Percentiles rank a stretch among this genome's conserved stretches.
These are phyloP conservation scores for Phytopythium delawarense DNA, from an alignment of 352 stramenopile genomes.

Conservation along the genomic window DNA sequence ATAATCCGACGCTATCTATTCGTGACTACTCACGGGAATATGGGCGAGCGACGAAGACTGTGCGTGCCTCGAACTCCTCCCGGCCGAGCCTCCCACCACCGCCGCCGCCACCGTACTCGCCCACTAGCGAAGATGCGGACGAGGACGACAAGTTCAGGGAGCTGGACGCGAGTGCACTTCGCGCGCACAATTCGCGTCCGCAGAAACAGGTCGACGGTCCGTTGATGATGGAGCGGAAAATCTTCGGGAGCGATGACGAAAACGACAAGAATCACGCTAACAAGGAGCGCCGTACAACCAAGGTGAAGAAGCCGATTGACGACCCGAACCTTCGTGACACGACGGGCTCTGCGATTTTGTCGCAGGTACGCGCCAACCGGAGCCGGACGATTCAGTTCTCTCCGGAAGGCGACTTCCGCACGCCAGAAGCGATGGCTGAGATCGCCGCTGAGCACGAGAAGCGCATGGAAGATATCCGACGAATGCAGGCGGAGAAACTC, in stretches of 20 bases:
- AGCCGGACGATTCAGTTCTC: slow-evolving; percentile 34
- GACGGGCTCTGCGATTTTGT: slow-evolving; percentile 36
- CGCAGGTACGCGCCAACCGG: slow-evolving; percentile 42
- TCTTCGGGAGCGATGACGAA: slow-evolving; percentile 1
- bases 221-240: not conserved
- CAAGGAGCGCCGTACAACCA: not conserved
- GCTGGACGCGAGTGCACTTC: slow-evolving; percentile 18
- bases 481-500: slow-evolving; percentile 16
- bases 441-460: slow-evolving; percentile 42
- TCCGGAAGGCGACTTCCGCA: slow-evolving; percentile 26
- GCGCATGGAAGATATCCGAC: slow-evolving; percentile 39
- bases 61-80: not conserved
- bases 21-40: slow-evolving; percentile 8
- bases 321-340: slow-evolving; percentile 15
- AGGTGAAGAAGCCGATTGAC: not conserved
- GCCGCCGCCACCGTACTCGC: slow-evolving; percentile 20
- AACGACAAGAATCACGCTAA: slow-evolving; percentile 6
- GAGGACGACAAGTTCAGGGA: slow-evolving; percentile 17
- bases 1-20: slow-evolving; percentile 32
- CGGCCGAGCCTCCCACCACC: slow-evolving; percentile 12
- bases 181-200: slow-evolving; percentile 15
- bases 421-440: slow-evolving; percentile 23
- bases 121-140: slow-evolving; percentile 17
- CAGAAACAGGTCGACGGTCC: not conserved
- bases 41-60: not conserved